Percentiles rank a stretch among this genome's conserved stretches.
These are phyloP conservation scores for Candida anglica DNA, from an alignment of 805 yeast species.

Conservation along the genomic window DNA sequence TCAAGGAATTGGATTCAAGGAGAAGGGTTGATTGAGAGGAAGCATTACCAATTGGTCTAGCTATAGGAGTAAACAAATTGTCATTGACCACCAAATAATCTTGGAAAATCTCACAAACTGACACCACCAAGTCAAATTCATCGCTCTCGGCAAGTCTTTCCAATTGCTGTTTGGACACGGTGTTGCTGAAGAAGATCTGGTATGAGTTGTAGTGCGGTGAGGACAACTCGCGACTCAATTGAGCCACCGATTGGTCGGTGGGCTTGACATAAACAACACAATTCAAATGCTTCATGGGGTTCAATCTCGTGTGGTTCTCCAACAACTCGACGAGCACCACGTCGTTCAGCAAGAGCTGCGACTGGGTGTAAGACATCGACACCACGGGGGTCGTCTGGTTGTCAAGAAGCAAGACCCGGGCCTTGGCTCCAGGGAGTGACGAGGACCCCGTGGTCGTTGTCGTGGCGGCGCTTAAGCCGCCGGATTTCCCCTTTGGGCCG, in stretches of 20 bases:
- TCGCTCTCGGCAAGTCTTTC: constrained; percentile 91
- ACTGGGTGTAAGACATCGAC: constrained; percentile 87
- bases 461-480: too few species aligned
- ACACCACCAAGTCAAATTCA: constrained; percentile 71
- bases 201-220: constrained; percentile 79
- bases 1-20: constrained; percentile 25
- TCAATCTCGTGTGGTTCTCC: constrained; percentile 59
- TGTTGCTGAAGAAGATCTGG: constrained; percentile 73
- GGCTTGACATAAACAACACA: constrained; percentile 83
- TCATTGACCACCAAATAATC: constrained; percentile 75
- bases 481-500: too few species aligned
- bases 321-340: constrained; percentile 72
- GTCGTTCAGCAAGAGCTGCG: constrained; percentile 75
- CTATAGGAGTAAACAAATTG: constrained; percentile 46
- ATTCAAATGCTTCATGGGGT: constrained; percentile 59
- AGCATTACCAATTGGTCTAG: constrained; percentile 6
- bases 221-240: constrained; percentile 61
- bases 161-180: constrained; percentile 68
- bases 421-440: constrained; percentile 25
- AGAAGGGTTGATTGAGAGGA: constrained; percentile 3
- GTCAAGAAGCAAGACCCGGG: constrained; percentile 78
- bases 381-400: constrained; percentile 74
- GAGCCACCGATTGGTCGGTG: constrained; percentile 54
- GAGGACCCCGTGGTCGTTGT: constrained; percentile 3
- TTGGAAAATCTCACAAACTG: constrained; percentile 79